Base-by-base conservation (phyloP, 805 yeast species). In the Tetrapisispora phaffii region DNA sequence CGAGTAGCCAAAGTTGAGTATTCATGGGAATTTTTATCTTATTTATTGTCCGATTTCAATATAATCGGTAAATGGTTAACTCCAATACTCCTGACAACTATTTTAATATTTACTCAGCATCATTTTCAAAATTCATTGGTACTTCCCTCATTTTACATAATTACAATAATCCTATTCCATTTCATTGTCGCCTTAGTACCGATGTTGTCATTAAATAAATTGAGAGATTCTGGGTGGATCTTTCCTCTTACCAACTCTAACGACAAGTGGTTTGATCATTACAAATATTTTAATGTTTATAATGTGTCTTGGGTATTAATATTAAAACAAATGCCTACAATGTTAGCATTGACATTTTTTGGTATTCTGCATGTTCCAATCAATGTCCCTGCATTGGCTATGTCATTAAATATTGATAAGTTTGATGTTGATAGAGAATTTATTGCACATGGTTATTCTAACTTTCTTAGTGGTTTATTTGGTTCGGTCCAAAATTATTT, bases 351-450 rank as follows among this genome's bases (percentile, higher is more conserved):
- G 51, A 89, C 97, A 0, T 93, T 93, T 60, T 93, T 93, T 58
- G 98, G 98, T 12, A 83, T 93, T 34, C 68, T 93, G 45, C 98
- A 93, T 57, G 98, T 93, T 10, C 98, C 98, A 4, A 93, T 93
- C 48, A 93, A 93, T 60, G 97, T 93, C 13, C 98, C 98, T 1
- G 97, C 98, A 0, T 71, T 93, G 39, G 97, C 97, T 0, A 93
- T 89, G 16, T 83, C 95, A 6, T 75, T 86, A 1, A 85, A 86
- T 3, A 82, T 85, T 75, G 93, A 85, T 62, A 67, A 72, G 39
- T 77, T 85, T 52, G 95, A 89, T 60, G 95, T 93, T 34, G 95
- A 93, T 63, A 74, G 89, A 47, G 98, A 93, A 65, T 73, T 93
- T 47, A 82, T 90, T 28, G 97, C 97, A 0, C 98, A 93, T 65